A percentile compares a stretch with the other conserved stretches of the same genome.
phyloP scores from a whole-genome alignment of 345 rosid species.

The Eucalyptus viminalis region DNA sequence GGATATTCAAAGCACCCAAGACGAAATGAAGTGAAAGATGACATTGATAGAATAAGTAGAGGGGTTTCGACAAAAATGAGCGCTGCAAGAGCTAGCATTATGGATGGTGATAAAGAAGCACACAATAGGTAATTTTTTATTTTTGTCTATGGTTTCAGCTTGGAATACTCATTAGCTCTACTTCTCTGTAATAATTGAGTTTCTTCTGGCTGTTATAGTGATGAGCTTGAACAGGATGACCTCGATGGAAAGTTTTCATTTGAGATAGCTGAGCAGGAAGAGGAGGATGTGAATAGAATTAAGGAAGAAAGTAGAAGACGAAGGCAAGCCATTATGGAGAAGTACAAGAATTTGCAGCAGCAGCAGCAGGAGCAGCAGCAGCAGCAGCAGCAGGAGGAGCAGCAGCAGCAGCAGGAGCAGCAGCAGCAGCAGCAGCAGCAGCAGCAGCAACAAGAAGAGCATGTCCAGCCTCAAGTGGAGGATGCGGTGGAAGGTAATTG shows the following conservation, averaged over 20 bases:
- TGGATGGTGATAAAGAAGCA: constrained; percentile 15
- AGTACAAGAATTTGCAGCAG: constrained; percentile 42
- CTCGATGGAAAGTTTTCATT: constrained; percentile 49
- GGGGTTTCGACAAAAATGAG: constrained; percentile 9
- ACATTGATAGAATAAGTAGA: constrained; percentile 10
- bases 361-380: constrained; percentile 14
- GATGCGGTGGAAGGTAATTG: constrained; percentile 32
- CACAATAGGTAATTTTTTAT: constrained; percentile 22
- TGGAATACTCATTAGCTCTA: neutral
- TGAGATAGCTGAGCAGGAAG: constrained; percentile 64
- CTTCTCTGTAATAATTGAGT: neutral
- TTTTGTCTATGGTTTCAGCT: neutral
- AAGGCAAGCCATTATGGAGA: constrained; percentile 73
- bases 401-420: constrained; percentile 3
- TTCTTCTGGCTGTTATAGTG: constrained; percentile 19
- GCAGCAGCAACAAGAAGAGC: neutral
- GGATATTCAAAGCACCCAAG: constrained; percentile 9
- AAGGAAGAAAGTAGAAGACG: constrained; percentile 90
- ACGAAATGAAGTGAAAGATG: constrained; percentile 7
- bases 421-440: constrained; percentile 11
- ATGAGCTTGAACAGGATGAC: constrained; percentile 50
- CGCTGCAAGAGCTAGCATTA: constrained; percentile 14
- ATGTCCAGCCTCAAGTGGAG: constrained; percentile 10
- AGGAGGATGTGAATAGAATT: constrained; percentile 72
- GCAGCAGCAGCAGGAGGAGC: constrained; percentile 13